Evolutionary conservation across 768 basidiomycete species (phyloP), one percentile per base, ranked within the genome.

Genomic region (Rhizopogon sp.): DNA sequence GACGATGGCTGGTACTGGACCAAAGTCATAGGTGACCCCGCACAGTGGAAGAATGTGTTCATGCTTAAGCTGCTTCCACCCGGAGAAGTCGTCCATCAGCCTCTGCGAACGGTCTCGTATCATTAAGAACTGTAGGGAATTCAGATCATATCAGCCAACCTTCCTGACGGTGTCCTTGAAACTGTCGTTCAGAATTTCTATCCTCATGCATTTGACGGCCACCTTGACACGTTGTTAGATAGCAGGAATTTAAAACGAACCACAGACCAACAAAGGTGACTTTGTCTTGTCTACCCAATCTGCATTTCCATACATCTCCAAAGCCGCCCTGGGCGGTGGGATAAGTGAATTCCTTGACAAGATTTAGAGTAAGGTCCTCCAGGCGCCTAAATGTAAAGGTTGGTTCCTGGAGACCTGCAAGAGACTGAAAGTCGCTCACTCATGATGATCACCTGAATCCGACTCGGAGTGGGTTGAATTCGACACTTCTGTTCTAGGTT

Each of bases 301-400:
- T 62, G 2, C 71, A 73, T 50, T 63, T 70, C 74, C 74, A 78
- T n/a, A 76, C 70, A 60, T 78, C 76, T 8, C 74, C 72, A 57
- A 74, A 76, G 9, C 76, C 76, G 3, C 76, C 76, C 60, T 74
- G 72, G 0, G 75, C 75, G 44, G 68, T 66, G 1, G 75, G 35
- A 39, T 42, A 57, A 35, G 63, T 64, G 14, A 65, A 71, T 39
- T 70, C 63, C 46, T 63, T 62, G 61, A 53, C 69, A 68, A 56
- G 61, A 10, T 68, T 53, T 8, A 69, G 69, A n/a, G 71, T 73
- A n/a, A 76, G 59, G 57, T 76, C 68, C 10, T 8, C 45, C 28
- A 33, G 25, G n/a, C 9, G 35, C 5, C 35, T 37, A 37, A 9
- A 37, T 37, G 4, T 10, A 13, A 37, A 13, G 35, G 13, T 10